Percentiles rank a stretch among this genome's conserved stretches.
phyloP scores from a whole-genome alignment of 192 early-diverging fungal genomes.

The Neocallimastix lanati region DNA sequence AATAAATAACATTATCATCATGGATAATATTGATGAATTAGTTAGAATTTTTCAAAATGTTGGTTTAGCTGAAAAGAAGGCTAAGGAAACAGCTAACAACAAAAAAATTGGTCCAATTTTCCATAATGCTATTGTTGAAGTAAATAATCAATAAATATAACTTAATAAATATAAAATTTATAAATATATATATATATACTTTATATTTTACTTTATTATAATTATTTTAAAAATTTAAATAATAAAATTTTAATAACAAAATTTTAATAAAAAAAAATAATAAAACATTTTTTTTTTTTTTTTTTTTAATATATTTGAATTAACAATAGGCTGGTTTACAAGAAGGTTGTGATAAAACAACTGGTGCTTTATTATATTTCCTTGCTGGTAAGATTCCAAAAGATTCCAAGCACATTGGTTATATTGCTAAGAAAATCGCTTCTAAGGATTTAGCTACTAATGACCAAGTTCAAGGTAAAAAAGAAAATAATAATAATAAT shows the following conservation, averaged over 20 bases:
- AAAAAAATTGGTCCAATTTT: conserved; percentile 81
- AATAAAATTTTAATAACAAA: too few relatives aligned
- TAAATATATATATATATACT: too few relatives aligned
- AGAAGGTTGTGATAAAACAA: conserved; percentile 22
- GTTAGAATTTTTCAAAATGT: conserved; percentile 59
- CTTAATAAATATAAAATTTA: too few relatives aligned
- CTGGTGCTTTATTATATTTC: conserved; percentile 63
- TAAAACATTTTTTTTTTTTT: too few relatives aligned
- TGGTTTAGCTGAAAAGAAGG: conserved; percentile 77
- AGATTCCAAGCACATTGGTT: conserved; percentile 56
- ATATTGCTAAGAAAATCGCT: conserved; percentile 61
- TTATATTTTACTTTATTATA: too few relatives aligned
- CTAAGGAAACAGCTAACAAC: conserved; percentile 85
- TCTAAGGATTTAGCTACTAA: conserved; percentile 37
- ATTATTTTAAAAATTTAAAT: too few relatives aligned
- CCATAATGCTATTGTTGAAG: conserved; percentile 46
- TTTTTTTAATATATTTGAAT: too few relatives aligned
- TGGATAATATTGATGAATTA: conserved; percentile 11
- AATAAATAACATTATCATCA: background rate
- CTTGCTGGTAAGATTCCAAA: conserved; percentile 76
- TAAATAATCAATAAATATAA: conserved; percentile 8
- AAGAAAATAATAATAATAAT: too few relatives aligned
- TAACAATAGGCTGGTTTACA: conserved; percentile 1
- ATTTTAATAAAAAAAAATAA: too few relatives aligned
- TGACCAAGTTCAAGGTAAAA: conserved; percentile 82